Base-by-base conservation (phyloP, 306 rosid species). In the Vachellia collinsii region DNA sequence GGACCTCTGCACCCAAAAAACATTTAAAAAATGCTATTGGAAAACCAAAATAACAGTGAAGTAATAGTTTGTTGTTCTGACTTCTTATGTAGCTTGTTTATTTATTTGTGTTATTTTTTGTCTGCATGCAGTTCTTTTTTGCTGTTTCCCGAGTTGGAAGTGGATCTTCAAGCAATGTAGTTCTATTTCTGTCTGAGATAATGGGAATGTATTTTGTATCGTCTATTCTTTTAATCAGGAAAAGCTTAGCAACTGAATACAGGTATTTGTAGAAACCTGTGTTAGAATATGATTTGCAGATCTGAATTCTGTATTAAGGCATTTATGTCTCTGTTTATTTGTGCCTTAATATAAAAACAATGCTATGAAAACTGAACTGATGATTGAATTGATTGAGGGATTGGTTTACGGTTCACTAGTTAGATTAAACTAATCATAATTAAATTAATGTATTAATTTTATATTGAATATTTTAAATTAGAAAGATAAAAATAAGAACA, bases 141-240 rank as follows among this genome's bases (percentile, higher is more conserved):
- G 98, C 99, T 72, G 97, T 95, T 80, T 95, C 98, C 77, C 88
- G 99, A 86, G 98, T 91, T 78, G 98, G 99, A 79, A 95, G 99
- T 88, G 97, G 99, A 86, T 95, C 99, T 77, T 95, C 99, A 48
- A 95, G 99, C 92, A 95, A 95, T 59, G 98, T 95, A 25, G 98
- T 95, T 67, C 92, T 95, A 77, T 93, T 95, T 86, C 89, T 95
- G 67, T 93, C 98, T 1, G 99, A 93, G 88, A 93, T 95, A 64
- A 95, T 95, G 99, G 99, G 99, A 86, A 93, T 92, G 97, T 93
- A 95, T 83, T 95, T 95, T 68, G 63, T 95, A 71, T 95, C 99
- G 61, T 95, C 99, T 70, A 93, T 95, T 85, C 99, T 95, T 76
- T 86, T 95, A 86, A 95, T 95, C 81, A 93, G 99, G 82, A 95